Evolutionary conservation across 2,329 filamentous ascomycete species (phyloP).

Genomic region (Diaporthe longicolla): DNA sequence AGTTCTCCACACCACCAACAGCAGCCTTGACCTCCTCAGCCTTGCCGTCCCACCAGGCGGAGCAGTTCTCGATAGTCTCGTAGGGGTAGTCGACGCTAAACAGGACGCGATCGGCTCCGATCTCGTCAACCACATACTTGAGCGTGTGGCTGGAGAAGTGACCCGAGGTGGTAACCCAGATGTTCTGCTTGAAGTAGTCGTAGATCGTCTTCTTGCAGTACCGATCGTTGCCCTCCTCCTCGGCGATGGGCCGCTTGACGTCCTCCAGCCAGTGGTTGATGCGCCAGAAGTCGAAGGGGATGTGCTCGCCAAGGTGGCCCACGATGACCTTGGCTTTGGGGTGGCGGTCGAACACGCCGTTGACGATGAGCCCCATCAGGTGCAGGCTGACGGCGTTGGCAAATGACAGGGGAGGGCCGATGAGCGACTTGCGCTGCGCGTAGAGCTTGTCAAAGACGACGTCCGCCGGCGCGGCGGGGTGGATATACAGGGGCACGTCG

Average conservation of each 20-base stretch:
- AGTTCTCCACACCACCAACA: conserved; percentile 48
- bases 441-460: conserved; percentile 53
- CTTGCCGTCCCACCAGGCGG: conserved; percentile 57
- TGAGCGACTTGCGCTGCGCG: conserved; percentile 70
- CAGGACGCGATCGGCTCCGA: conserved; percentile 65
- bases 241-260: conserved; percentile 39
- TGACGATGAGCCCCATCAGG: conserved; percentile 64
- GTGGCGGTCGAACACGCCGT: conserved; percentile 65
- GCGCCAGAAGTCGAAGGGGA: conserved; percentile 64
- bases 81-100: conserved; percentile 69
- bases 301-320: conserved; percentile 64
- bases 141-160: conserved; percentile 69
- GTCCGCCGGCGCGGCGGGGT: conserved; percentile 71
- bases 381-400: conserved; percentile 72
- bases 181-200: conserved; percentile 68
- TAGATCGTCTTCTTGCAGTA: conserved; percentile 63
- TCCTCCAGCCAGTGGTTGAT: conserved; percentile 71
- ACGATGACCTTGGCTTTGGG: conserved; percentile 62
- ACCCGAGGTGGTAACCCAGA: conserved; percentile 71
- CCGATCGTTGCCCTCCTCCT: conserved; percentile 65
- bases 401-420: conserved; percentile 72
- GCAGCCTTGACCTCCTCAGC: conserved; percentile 44
- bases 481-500: conserved; percentile 75
- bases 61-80: conserved; percentile 60
- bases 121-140: conserved; percentile 62